Percentiles rank a stretch among this genome's conserved stretches.
Evolutionary conservation across 148 eudicot species (phyloP).

Genomic region (Heliamphora exappendiculata): DNA sequence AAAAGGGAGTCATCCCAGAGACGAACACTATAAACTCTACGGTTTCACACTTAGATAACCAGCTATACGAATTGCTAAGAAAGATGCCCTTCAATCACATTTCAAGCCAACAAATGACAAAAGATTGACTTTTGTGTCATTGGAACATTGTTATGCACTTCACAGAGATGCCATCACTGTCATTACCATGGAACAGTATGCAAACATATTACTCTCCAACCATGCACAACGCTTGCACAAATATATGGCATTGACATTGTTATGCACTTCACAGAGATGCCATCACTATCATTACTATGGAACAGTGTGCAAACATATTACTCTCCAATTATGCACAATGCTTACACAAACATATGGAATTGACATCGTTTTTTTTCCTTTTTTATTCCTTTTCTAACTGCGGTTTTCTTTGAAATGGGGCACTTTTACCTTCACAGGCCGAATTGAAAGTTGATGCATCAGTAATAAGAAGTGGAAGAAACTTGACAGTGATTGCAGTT

Average conservation of each 20-base stretch:
- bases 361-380: neutral
- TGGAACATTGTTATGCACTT: neutral
- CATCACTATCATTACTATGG: too few relatives aligned
- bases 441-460: slow-evolving; percentile 52
- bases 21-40: too few relatives aligned
- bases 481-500: slow-evolving; percentile 45
- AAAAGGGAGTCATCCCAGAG: too few relatives aligned
- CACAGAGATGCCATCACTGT: too few relatives aligned
- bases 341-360: neutral
- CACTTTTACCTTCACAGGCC: slow-evolving; percentile 26
- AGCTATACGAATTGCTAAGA: too few relatives aligned
- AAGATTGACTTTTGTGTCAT: neutral
- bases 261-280: too few relatives aligned
- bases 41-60: too few relatives aligned
- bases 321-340: too few relatives aligned
- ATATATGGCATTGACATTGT: neutral
- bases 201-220: neutral
- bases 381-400: neutral
- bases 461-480: slow-evolving; percentile 69
- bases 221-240: neutral
- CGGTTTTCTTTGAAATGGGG: neutral
- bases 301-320: too few relatives aligned
- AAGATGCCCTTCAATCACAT: too few relatives aligned
- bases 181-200: too few relatives aligned
- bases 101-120: too few relatives aligned